These are phyloP conservation scores for Ambrosia hybrid DNA, from an alignment of 140 eudicot species.

Conservation along the genomic window DNA sequence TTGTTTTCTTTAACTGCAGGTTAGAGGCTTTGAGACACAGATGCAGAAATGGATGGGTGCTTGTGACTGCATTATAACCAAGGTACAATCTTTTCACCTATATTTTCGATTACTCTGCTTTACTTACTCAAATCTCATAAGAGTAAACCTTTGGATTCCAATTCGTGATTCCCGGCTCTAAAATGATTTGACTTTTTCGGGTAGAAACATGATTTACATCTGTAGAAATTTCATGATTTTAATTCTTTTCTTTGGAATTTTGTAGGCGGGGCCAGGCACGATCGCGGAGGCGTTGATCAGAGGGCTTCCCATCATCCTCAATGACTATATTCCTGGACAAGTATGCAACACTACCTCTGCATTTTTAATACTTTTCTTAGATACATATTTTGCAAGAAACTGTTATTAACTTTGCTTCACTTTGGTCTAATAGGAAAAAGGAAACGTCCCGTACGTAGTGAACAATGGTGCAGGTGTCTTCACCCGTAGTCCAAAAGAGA, in stretches of 20 bases:
- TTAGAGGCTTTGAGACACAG: constrained; percentile 90
- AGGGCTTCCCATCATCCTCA: constrained; percentile 95
- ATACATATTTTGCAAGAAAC: background rate
- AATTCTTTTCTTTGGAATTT: background rate
- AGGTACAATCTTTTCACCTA: constrained; percentile 38
- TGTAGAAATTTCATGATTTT: background rate
- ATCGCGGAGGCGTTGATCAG: constrained; percentile 94
- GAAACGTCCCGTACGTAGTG: constrained; percentile 91
- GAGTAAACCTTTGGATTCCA: too few species aligned
- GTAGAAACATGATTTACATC: background rate
- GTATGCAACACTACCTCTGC: constrained; percentile 36
- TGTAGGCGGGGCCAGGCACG: constrained; percentile 96
- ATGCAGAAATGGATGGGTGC: constrained; percentile 99
- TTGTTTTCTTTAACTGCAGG: constrained; percentile 35
- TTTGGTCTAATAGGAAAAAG: constrained; percentile 66
- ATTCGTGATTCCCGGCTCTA: too few species aligned
- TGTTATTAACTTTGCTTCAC: constrained; percentile 4
- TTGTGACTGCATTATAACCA: constrained; percentile 34
- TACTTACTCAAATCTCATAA: background rate
- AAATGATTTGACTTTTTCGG: too few species aligned
- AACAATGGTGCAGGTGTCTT: constrained; percentile 92
- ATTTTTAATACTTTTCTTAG: background rate
- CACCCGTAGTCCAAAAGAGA: constrained; percentile 75
- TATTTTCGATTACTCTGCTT: background rate
- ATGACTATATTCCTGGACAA: constrained; percentile 98